Conservation (phyloP, 371 early-diverging fungal genomes). For the Rhizopus sp. region DNA sequence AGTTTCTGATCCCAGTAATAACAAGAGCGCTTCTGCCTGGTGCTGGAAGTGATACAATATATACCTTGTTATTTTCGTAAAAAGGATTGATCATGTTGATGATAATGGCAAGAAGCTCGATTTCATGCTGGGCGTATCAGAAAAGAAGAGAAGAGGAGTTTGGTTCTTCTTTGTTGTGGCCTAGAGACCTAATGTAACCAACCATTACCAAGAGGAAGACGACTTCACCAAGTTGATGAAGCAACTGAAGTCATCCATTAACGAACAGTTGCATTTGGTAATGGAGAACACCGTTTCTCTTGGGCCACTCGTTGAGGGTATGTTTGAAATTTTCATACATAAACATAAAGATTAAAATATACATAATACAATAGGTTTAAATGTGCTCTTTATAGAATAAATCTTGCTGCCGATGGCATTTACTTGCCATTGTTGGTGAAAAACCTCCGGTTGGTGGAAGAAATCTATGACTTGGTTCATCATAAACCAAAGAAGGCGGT, state of each 20-base stretch:
- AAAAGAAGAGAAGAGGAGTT: background rate
- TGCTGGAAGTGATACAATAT: background rate
- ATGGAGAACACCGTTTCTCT: background rate
- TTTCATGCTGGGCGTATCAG: background rate
- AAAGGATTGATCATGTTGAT: background rate
- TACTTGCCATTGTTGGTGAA: background rate
- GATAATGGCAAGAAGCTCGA: background rate
- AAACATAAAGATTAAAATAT: too few relatives aligned
- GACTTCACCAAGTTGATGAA: conserved; percentile 4
- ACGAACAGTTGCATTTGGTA: background rate
- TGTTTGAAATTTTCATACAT: too few relatives aligned
- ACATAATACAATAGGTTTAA: too few relatives aligned
- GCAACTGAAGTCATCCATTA: background rate
- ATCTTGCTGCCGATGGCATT: background rate
- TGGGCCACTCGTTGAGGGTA: conserved; percentile 4
- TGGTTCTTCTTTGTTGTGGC: conserved; percentile 1
- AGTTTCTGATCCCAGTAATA: too few relatives aligned
- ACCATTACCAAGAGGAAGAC: conserved; percentile 5
- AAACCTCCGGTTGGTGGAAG: conserved; percentile 2
- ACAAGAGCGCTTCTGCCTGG: too few relatives aligned
- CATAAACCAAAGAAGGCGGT: too few relatives aligned
- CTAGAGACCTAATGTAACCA: background rate
- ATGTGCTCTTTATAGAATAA: conserved; percentile 2
- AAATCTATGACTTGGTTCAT: background rate
- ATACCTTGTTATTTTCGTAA: conserved; percentile 5